Evolutionary conservation across 2,329 filamentous ascomycete genomes (phyloP).

Genomic region (Ascochyta fabae): DNA sequence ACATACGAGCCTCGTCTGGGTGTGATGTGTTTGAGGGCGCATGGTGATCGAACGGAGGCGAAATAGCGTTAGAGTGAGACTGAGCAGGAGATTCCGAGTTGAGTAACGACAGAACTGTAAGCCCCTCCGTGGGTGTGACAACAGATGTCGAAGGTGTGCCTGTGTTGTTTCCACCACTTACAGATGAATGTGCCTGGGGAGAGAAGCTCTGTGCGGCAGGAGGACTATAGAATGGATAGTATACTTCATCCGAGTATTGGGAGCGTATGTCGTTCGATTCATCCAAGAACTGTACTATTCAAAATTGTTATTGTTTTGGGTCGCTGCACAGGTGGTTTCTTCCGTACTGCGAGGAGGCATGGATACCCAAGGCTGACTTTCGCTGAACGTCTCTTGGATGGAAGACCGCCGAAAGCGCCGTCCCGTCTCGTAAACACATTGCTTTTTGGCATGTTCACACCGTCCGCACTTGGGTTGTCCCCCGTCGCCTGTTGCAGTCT

Average conservation of each 20-base stretch:
- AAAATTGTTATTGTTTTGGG: constrained; percentile 17
- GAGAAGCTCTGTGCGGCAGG: constrained; percentile 17
- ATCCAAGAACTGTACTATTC: constrained; percentile 46
- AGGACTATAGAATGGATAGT: constrained; percentile 23
- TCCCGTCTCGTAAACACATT: constrained; percentile 45
- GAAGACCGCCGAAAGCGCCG: constrained; percentile 46
- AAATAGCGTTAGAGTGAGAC: constrained; percentile 19
- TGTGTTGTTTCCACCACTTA: constrained; percentile 21
- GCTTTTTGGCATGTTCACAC: constrained; percentile 42
- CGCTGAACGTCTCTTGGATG: constrained; percentile 41
- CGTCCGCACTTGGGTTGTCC: constrained; percentile 43
- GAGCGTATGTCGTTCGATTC: constrained; percentile 44
- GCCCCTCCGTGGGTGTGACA: constrained; percentile 37
- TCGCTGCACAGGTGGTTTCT: background rate
- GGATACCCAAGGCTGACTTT: constrained; percentile 44
- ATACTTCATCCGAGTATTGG: constrained; percentile 35
- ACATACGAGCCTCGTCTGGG: constrained; percentile 22
- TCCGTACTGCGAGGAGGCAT: constrained; percentile 42
- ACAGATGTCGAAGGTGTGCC: constrained; percentile 26
- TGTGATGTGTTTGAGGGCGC: constrained; percentile 13
- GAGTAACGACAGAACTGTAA: constrained; percentile 43
- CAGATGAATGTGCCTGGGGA: constrained; percentile 19
- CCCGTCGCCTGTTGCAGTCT: constrained; percentile 39
- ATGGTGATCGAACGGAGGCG: constrained; percentile 25
- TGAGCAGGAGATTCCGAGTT: constrained; percentile 42